Evolutionary conservation across 2,329 filamentous ascomycete species (phyloP), one percentile per base, ranked within the genome.

Genomic region (Colletotrichum destructivum): DNA sequence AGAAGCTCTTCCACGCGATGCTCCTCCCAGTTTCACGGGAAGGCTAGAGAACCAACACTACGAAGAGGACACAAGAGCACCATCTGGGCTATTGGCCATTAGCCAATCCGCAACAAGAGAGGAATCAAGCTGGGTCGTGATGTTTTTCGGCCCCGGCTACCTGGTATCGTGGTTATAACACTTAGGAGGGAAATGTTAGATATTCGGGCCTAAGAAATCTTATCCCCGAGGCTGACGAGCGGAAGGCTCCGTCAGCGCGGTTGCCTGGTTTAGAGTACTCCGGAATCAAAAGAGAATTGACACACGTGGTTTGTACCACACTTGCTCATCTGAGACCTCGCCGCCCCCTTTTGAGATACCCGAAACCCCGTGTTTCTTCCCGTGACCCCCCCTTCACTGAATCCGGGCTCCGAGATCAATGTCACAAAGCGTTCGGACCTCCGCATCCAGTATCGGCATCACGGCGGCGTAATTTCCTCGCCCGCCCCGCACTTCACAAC

Each of bases 121-220:
- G 55, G 42, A n/a, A n/a, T 18, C 40, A 26, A 15, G 15, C 47
- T 26, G 46, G 66, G 69, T 51, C 66, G 66, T 72, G 66, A 72
- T 72, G 69, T 59, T 62, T 40, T 68, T 71, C 69, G 69, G 56
- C 69, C 69, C 35, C 38, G 23, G 62, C 47, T 61, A 21, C 23
- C 42, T 44, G 51, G 51, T 44, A 31, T 62, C 62, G 15, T 52
- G 12, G 42, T 56, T 15, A 26, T 2, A 13, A 46, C 54, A 52
- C 13, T 60, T 46, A 38, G 46, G 35, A 54, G 59, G 51, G 7
- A 31, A 31, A n/a, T 26, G 23, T 42, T 13, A 38, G 13, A 31
- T 63, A 44, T 47, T 47, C 69, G 69, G 69, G 59, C 64, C 59
- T 71, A 69, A 54, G 23, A 47, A 4, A 15, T 15, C 55, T 15